Conservation (phyloP, 495 filamentous ascomycete genomes). For the Aspergillus panamensis region DNA sequence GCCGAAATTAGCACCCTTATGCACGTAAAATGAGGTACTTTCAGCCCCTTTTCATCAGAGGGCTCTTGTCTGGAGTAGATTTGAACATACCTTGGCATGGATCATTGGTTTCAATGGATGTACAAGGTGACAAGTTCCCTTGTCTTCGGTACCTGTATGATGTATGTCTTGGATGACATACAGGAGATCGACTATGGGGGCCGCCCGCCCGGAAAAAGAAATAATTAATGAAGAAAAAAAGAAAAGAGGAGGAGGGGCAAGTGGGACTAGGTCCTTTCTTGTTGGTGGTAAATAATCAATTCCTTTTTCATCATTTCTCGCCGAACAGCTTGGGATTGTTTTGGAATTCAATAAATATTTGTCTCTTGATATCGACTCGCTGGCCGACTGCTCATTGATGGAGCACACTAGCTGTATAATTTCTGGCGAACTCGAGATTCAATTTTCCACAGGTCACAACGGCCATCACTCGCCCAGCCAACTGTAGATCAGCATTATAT, state of each 20-base stretch:
- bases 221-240: neutral
- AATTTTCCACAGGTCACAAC: neutral
- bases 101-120: neutral
- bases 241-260: neutral
- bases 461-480: neutral
- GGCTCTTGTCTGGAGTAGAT: neutral
- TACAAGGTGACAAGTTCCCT: neutral
- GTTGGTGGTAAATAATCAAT: neutral
- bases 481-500: neutral
- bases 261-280: neutral
- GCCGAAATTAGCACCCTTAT: neutral
- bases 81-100: neutral
- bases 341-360: neutral
- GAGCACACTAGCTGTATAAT: neutral
- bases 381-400: neutral
- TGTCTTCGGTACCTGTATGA: neutral
- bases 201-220: neutral
- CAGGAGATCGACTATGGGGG: neutral
- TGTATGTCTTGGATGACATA: constrained; percentile 3
- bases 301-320: neutral
- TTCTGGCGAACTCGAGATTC: neutral
- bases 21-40: neutral
- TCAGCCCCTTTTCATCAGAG: neutral
- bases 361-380: neutral
- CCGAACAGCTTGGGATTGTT: too few species aligned